phyloP scores from a whole-genome alignment of 2,329 filamentous ascomycete genomes.

The Xylaria sp. region DNA sequence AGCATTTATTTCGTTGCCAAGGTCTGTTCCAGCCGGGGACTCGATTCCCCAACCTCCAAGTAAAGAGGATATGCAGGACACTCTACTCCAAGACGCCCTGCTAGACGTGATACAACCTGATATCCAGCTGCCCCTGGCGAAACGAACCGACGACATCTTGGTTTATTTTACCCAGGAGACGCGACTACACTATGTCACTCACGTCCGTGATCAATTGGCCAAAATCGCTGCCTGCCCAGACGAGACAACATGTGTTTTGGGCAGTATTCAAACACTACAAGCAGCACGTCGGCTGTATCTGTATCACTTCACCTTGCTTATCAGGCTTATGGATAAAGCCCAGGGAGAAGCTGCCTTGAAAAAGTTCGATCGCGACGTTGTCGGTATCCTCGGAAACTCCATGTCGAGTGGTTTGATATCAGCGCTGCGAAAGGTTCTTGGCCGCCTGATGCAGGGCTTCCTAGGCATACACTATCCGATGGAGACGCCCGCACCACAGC shows the following conservation, averaged over 20 bases:
- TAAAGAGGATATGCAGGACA: constrained; percentile 35
- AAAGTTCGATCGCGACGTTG: constrained; percentile 56
- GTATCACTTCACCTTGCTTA: constrained; percentile 48
- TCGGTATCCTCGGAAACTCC: constrained; percentile 61
- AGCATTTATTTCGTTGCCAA: constrained; percentile 49
- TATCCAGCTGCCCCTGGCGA: constrained; percentile 43
- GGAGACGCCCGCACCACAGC: constrained; percentile 21
- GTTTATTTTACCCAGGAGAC: constrained; percentile 58
- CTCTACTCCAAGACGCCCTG: constrained; percentile 47
- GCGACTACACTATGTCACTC: constrained; percentile 54
- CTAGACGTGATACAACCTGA: constrained; percentile 48
- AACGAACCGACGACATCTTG: constrained; percentile 51
- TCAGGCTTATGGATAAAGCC: constrained; percentile 41
- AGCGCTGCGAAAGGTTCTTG: constrained; percentile 51
- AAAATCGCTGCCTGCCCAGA: constrained; percentile 41
- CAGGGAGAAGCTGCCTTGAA: constrained; percentile 36
- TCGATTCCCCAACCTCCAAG: constrained; percentile 47
- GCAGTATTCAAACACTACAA: constrained; percentile 54
- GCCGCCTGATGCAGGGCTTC: constrained; percentile 46
- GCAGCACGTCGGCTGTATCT: constrained; percentile 54
- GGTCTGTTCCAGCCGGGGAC: constrained; percentile 50
- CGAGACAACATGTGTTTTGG: constrained; percentile 43
- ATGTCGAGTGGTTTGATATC: constrained; percentile 48
- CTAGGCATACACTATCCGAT: constrained; percentile 35
- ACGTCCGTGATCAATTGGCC: constrained; percentile 52